These are phyloP conservation scores for Astragalus membranaceus DNA, from an alignment of 306 rosid species.

Conservation along the genomic window DNA sequence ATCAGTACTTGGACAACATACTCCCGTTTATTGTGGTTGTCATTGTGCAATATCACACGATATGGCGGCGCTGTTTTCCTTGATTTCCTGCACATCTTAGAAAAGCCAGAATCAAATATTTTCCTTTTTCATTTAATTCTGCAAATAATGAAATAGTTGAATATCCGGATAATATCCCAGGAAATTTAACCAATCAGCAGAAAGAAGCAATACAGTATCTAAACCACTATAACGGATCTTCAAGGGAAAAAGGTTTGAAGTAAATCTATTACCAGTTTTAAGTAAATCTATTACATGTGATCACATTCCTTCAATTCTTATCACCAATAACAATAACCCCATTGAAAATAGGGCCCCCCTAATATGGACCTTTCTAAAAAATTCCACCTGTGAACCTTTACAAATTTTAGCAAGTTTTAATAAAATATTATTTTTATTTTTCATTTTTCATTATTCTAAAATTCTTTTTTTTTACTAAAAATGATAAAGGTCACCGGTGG, in stretches of 20 bases:
- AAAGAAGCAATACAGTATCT: not conserved
- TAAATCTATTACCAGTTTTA: not conserved
- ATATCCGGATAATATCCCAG: too few species aligned
- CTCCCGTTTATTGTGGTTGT: constrained; percentile 73
- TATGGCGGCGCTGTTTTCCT: constrained; percentile 64
- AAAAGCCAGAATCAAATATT: constrained; percentile 16
- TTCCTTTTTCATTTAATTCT: not conserved
- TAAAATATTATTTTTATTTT: too few species aligned
- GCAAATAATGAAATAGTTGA: not conserved
- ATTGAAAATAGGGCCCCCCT: too few species aligned
- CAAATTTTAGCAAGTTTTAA: too few species aligned
- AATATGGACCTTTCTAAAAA: too few species aligned
- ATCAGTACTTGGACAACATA: constrained; percentile 87
- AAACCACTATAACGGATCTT: not conserved
- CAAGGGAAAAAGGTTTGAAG: not conserved
- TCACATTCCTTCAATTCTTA: not conserved
- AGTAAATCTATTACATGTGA: not conserved
- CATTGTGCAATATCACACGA: constrained; percentile 76
- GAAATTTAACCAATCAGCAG: too few species aligned
- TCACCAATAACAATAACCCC: not conserved
- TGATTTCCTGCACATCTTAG: constrained; percentile 58
- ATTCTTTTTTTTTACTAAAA: too few species aligned
- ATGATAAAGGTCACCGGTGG: too few species aligned
- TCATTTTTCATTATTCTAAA: too few species aligned
- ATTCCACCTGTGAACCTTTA: too few species aligned